Conservation (phyloP, 495 filamentous ascomycete species). For the Hyaloscypha bicolor region DNA sequence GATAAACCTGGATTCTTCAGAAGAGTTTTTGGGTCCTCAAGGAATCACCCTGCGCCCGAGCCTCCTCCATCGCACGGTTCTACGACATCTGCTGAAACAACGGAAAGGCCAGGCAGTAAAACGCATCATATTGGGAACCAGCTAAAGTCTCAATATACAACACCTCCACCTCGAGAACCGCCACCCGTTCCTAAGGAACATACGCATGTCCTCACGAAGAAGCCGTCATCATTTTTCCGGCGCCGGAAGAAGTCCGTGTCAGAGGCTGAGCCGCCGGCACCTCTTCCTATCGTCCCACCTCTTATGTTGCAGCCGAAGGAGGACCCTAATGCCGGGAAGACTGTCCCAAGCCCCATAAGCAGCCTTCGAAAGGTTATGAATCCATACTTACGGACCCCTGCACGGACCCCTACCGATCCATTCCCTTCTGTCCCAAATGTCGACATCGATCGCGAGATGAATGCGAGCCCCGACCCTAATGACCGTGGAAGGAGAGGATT, state of each 20-base stretch:
- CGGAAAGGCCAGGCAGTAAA: slow-evolving; percentile 35
- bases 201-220: slow-evolving; percentile 70
- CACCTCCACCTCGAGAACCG: slow-evolving; percentile 45
- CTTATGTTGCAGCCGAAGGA: slow-evolving; percentile 36
- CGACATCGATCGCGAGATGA: slow-evolving; percentile 23
- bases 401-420: slow-evolving; percentile 34
- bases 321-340: slow-evolving; percentile 1
- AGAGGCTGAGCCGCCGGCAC: slow-evolving; percentile 52
- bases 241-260: slow-evolving; percentile 84
- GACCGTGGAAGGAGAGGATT: slow-evolving; percentile 49
- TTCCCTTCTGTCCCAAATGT: slow-evolving; percentile 10
- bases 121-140: slow-evolving; percentile 36
- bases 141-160: slow-evolving; percentile 44
- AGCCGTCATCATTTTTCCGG: slow-evolving; percentile 89
- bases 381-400: slow-evolving; percentile 61
- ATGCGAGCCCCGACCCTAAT: slow-evolving; percentile 26
- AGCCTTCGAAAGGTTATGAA: slow-evolving; percentile 91
- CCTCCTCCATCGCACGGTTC: slow-evolving; percentile 31
- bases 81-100: slow-evolving; percentile 30
- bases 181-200: slow-evolving; percentile 43
- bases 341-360: slow-evolving; percentile 69
- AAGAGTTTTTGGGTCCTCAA: slow-evolving; percentile 70
- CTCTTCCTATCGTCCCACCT: slow-evolving; percentile 32
- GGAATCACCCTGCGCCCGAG: slow-evolving; percentile 44
- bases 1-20: slow-evolving; percentile 90